Conservation (phyloP, 2,329 filamentous ascomycete genomes). For the Coniochaeta sp. region DNA sequence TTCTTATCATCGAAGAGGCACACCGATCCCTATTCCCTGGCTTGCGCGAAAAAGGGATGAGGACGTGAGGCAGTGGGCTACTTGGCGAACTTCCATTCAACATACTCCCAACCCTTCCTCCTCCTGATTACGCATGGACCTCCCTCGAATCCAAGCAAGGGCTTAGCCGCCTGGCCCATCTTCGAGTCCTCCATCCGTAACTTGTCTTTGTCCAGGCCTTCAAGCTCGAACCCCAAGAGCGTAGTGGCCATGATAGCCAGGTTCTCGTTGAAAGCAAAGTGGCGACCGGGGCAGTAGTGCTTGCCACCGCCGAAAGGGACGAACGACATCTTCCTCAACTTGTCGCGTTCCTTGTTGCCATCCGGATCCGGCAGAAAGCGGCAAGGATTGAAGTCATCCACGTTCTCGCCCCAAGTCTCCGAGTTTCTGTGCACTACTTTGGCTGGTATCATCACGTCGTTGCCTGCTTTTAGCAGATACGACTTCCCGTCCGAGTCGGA, state of each 20-base stretch:
- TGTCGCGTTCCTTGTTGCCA: conserved; percentile 21
- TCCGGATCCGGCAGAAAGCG: conserved; percentile 1
- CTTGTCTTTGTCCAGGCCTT: neutral
- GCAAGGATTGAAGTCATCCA: conserved; percentile 1
- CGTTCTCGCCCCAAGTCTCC: conserved; percentile 4
- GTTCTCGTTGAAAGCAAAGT: conserved; percentile 26
- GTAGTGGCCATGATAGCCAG: conserved; percentile 20
- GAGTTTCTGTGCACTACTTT: neutral
- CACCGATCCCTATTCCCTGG: neutral
- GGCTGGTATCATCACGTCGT: conserved; percentile 3
- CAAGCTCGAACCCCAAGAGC: conserved; percentile 23
- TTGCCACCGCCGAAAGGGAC: conserved; percentile 25
- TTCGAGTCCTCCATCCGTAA: neutral
- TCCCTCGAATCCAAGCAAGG: neutral
- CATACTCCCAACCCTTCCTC: neutral
- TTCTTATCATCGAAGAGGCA: too few species aligned
- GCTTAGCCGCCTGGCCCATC: conserved; percentile 1
- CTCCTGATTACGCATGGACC: neutral
- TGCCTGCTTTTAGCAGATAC: conserved; percentile 7
- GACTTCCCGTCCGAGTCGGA: neutral
- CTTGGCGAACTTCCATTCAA: conserved; percentile 1
- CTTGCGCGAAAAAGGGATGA: neutral
- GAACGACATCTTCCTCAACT: conserved; percentile 15
- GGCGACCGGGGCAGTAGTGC: conserved; percentile 24
- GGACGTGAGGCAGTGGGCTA: neutral